These are phyloP conservation scores for Termitomyces sp. DNA, from an alignment of 768 basidiomycete species.

Conservation along the genomic window DNA sequence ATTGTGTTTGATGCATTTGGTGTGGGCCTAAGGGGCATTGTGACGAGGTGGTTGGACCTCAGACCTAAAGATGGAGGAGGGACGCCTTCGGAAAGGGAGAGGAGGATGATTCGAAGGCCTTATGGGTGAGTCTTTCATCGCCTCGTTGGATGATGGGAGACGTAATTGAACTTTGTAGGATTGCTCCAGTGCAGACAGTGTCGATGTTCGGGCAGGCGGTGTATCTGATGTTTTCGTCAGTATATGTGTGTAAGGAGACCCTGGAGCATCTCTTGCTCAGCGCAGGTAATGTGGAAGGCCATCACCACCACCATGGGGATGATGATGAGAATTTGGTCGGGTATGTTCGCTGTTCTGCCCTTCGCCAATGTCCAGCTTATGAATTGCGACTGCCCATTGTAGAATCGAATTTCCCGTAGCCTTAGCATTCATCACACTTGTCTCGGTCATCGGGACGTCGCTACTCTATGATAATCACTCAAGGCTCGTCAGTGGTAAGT, in stretches of 20 bases:
- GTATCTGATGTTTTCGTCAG: conserved; percentile 89
- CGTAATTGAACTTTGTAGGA: conserved; percentile 29
- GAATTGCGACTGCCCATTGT: neutral
- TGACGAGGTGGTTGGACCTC: conserved; percentile 38
- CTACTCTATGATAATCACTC: conserved; percentile 58
- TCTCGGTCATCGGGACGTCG: conserved; percentile 55
- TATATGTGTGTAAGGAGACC: conserved; percentile 97
- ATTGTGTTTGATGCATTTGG: conserved; percentile 94
- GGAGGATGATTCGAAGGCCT: conserved; percentile 60
- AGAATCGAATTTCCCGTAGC: conserved; percentile 66
- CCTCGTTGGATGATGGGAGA: neutral
- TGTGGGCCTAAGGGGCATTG: conserved; percentile 46
- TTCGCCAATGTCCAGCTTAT: conserved; percentile 29
- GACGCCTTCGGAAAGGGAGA: conserved; percentile 16
- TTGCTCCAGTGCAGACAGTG: conserved; percentile 63
- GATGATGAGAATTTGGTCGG: conserved; percentile 44
- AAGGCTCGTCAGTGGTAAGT: conserved; percentile 58
- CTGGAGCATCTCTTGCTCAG: conserved; percentile 86
- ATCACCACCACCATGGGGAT: conserved; percentile 63
- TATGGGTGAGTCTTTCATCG: conserved; percentile 24
- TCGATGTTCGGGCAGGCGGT: conserved; percentile 86
- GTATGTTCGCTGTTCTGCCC: conserved; percentile 34
- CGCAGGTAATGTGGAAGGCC: conserved; percentile 40
- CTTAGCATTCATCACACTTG: conserved; percentile 48
- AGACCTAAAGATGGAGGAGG: conserved; percentile 7